A percentile compares a stretch with the other conserved stretches of the same genome.
Evolutionary conservation across 2,329 filamentous ascomycete genomes (phyloP).

Genomic region (Periconia digitata): DNA sequence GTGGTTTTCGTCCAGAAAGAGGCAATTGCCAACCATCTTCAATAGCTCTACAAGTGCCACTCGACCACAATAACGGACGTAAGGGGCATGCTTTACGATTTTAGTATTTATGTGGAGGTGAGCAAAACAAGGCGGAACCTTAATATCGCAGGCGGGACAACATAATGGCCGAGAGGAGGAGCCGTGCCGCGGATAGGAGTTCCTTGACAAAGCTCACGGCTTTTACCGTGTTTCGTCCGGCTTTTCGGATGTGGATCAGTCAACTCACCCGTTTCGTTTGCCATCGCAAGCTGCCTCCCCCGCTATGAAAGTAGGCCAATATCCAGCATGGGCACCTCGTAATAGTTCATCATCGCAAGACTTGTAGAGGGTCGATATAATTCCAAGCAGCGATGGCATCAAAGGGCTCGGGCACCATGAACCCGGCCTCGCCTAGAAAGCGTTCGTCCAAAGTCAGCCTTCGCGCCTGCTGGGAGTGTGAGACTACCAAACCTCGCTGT

Average conservation of each 20-base stretch:
- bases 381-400: slow-evolving; percentile 21
- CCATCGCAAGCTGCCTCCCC: slow-evolving; percentile 27
- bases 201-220: neutral
- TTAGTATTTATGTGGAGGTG: too few relatives aligned
- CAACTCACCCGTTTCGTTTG: slow-evolving; percentile 10
- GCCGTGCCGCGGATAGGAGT: too few relatives aligned
- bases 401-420: slow-evolving; percentile 16
- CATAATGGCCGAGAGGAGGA: too few relatives aligned
- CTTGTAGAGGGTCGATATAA: slow-evolving; percentile 5
- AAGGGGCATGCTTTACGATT: too few relatives aligned
- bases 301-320: slow-evolving; percentile 36
- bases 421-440: slow-evolving; percentile 19
- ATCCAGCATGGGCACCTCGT: slow-evolving; percentile 16
- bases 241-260: slow-evolving; percentile 6
- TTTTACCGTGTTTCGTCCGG: slow-evolving; percentile 1
- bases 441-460: slow-evolving; percentile 25
- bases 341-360: neutral
- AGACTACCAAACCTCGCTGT: slow-evolving; percentile 11
- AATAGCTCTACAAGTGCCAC: too few relatives aligned
- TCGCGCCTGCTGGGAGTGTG: slow-evolving; percentile 41
- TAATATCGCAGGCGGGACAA: too few relatives aligned
- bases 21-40: too few relatives aligned
- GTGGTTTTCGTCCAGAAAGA: too few relatives aligned
- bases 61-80: too few relatives aligned
- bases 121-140: too few relatives aligned